These are phyloP conservation scores for Dictyostelium citrinum DNA, from an alignment of 78 protist genomes.

Conservation along the genomic window DNA sequence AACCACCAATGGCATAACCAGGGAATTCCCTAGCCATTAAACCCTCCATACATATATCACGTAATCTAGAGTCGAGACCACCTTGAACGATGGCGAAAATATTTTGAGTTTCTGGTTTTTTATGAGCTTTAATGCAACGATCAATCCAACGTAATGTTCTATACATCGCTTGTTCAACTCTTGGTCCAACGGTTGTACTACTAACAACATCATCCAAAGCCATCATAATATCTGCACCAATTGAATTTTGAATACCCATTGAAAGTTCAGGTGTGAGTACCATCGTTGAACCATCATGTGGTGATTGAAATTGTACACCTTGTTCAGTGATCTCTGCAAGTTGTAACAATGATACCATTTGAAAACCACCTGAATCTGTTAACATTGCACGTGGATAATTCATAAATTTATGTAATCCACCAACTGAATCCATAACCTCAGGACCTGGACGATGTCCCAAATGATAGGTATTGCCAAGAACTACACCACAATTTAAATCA, in stretches of 20 bases:
- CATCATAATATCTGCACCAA: conserved; percentile 99
- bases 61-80: conserved; percentile 84
- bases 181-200: conserved; percentile 75
- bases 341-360: conserved; percentile 95
- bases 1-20: conserved; percentile 98
- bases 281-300: conserved; percentile 93
- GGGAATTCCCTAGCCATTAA: conserved; percentile 86
- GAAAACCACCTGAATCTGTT: conserved; percentile 92
- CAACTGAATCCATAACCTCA: conserved; percentile 87
- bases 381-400: conserved; percentile 89
- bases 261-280: conserved; percentile 96
- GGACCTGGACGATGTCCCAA: conserved; percentile 95
- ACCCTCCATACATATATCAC: conserved; percentile 82
- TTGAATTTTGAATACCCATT: conserved; percentile 92
- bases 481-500: conserved; percentile 74
- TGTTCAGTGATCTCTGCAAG: conserved; percentile 94
- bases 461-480: conserved; percentile 97
- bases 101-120: conserved; percentile 73
- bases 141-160: conserved; percentile 98
- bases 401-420: conserved; percentile 95
- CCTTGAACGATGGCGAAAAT: conserved; percentile 97
- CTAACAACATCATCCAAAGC: conserved; percentile 90
- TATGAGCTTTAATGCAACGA: conserved; percentile 93
- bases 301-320: conserved; percentile 96
- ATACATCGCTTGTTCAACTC: conserved; percentile 96